phyloP scores from a whole-genome alignment of 805 yeast genomes.

The Debaryomyces tyrocola region DNA sequence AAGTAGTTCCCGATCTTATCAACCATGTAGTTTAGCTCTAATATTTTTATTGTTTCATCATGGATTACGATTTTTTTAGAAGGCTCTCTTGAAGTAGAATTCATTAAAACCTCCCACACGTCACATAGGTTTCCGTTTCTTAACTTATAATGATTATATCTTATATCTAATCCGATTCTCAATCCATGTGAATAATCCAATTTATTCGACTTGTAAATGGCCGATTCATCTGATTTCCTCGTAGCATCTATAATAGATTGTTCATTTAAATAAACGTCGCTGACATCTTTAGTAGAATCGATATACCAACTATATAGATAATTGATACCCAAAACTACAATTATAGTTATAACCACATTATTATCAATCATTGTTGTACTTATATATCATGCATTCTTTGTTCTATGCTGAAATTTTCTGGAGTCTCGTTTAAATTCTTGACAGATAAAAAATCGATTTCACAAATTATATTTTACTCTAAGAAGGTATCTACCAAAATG shows the following conservation, averaged over 20 bases:
- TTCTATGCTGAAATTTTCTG: too few relatives aligned
- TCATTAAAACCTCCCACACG: constrained; percentile 58
- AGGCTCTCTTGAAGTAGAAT: constrained; percentile 22
- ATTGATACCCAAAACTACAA: constrained; percentile 17
- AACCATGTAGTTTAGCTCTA: constrained; percentile 28
- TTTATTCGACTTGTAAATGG: constrained; percentile 71
- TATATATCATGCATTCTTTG: neutral
- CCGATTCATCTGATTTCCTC: constrained; percentile 67
- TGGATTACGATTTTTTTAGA: constrained; percentile 21
- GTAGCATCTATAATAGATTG: constrained; percentile 70
- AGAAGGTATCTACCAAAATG: constrained; percentile 1
- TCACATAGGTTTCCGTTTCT: constrained; percentile 78
- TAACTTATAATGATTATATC: constrained; percentile 58
- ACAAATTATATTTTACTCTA: too few relatives aligned
- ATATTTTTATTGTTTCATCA: constrained; percentile 14
- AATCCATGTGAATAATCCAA: constrained; percentile 72
- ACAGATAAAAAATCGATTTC: too few relatives aligned
- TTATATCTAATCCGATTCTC: constrained; percentile 65
- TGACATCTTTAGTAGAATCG: constrained; percentile 51
- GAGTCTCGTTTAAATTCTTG: too few relatives aligned
- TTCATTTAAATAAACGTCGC: constrained; percentile 53
- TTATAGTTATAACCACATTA: constrained; percentile 14
- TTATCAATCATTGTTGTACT: constrained; percentile 7
- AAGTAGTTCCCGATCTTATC: constrained; percentile 19
- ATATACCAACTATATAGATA: constrained; percentile 21